Evolutionary conservation across 805 yeast genomes (phyloP).

Genomic region (Wickerhamiella allomyrinae): DNA sequence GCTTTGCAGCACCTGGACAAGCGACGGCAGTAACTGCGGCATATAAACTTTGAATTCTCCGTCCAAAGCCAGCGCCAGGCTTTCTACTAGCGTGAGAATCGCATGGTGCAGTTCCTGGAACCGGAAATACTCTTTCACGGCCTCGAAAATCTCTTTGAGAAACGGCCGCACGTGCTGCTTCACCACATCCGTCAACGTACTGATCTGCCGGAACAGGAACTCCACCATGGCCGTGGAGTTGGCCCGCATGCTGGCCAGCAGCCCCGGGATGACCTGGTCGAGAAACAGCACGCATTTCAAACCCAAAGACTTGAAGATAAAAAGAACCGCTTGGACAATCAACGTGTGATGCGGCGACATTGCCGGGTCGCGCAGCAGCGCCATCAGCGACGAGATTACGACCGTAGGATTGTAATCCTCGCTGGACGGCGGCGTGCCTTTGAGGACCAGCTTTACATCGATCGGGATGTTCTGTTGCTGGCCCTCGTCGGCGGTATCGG

Average conservation of each 20-base stretch:
- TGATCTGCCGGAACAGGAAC: constrained; percentile 77
- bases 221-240: constrained; percentile 62
- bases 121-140: constrained; percentile 60
- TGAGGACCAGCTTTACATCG: constrained; percentile 80
- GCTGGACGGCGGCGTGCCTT: constrained; percentile 77
- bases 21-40: constrained; percentile 60
- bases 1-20: constrained; percentile 62
- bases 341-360: constrained; percentile 76
- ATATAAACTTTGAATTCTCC: constrained; percentile 83
- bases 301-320: constrained; percentile 80
- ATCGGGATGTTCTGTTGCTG: constrained; percentile 83
- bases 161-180: constrained; percentile 82
- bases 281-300: constrained; percentile 80
- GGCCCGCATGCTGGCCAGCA: constrained; percentile 67
- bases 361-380: constrained; percentile 72
- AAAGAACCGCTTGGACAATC: constrained; percentile 87
- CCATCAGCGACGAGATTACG: constrained; percentile 72
- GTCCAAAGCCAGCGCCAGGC: constrained; percentile 71
- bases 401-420: constrained; percentile 95
- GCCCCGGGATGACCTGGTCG: constrained; percentile 77
- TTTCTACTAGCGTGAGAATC: constrained; percentile 65
- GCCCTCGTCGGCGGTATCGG: constrained; percentile 30
- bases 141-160: constrained; percentile 56
- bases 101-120: constrained; percentile 56
- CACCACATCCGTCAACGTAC: constrained; percentile 65